Base-by-base conservation (phyloP, 2,329 filamentous ascomycete species). In the Phaeophleospora eucalypticola region DNA sequence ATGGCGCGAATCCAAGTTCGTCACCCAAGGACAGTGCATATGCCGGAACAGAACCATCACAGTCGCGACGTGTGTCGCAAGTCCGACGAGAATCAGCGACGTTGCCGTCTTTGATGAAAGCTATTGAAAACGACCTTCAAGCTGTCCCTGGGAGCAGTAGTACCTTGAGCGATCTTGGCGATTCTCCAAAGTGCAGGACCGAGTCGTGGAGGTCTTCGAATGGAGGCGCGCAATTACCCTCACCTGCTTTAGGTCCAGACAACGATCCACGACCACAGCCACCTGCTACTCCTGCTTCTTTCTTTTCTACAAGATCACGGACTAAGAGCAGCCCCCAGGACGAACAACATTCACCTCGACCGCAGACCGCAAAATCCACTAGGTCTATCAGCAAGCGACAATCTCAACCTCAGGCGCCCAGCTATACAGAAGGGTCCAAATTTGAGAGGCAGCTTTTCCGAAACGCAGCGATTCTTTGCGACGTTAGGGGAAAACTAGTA, bases 391-490 rank as follows among this genome's bases (percentile, higher is more conserved):
- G 24, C 40, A 43, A 41, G 16, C 20, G 40, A 15, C 33, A 12
- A 36, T 41, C 46, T 12, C 27, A 33, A 18, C 43, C 52, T 12
- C 29, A 34, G 12, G 34, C 41, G 2, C 32, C 33, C 3, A 41
- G 15, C 14, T 49, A 35, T 19, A 43, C 46, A 18, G 49, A 51
- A 33, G 34, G 45, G 43, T 3, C 29, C 14, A 48, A 44, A 14
- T 74, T 74, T 37, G 67, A 71, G 42, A 68, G 64, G 36, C 59
- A 63, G 18, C 66, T 72, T 0, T 71, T 72, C 37, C 65, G 68
- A 6, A 71, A 73, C 46, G 65, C 70, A 1, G 70, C 69, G 4
- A 67, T 72, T 7, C 54, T 74, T 3, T 73, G 71, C 51, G 70
- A 73, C 43, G 65, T 72, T 3, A 68, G 66, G 9, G 69, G 65